Evolutionary conservation across 305 asterid species (phyloP).

Genomic region (Petunia hybrid): DNA sequence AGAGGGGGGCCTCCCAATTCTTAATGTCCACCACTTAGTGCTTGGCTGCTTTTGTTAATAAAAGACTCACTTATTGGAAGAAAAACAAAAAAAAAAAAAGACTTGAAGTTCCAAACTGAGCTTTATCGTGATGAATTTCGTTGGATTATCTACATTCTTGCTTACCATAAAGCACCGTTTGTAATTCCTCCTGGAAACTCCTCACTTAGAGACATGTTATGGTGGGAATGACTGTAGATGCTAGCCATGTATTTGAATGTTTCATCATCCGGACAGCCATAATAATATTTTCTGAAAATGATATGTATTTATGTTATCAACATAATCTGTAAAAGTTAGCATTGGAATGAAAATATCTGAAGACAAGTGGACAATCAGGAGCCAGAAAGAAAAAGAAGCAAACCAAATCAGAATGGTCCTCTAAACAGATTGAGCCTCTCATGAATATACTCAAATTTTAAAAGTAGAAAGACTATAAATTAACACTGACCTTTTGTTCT

Average conservation of each 20-base stretch:
- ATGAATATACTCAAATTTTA: not conserved
- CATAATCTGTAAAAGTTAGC: not conserved
- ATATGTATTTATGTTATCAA: slow-evolving; percentile 20
- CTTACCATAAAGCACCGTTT: slow-evolving; percentile 93
- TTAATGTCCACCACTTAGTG: no score
- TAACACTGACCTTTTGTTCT: slow-evolving; percentile 66
- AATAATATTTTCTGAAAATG: slow-evolving; percentile 73
- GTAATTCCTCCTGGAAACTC: slow-evolving; percentile 93
- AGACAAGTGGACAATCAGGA: not conserved
- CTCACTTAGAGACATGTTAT: slow-evolving; percentile 88
- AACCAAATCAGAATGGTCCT: slow-evolving; percentile 3
- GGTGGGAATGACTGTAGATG: slow-evolving; percentile 82
- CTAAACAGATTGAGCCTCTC: slow-evolving; percentile 8
- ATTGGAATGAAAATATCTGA: slow-evolving; percentile 18
- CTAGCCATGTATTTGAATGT: slow-evolving; percentile 83
- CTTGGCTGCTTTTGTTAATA: no score
- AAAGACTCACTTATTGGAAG: no score
- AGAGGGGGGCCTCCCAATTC: no score
- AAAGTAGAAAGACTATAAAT: slow-evolving; percentile 30
- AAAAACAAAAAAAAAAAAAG: no score
- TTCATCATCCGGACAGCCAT: slow-evolving; percentile 92
- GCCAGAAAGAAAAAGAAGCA: not conserved
- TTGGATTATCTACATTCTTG: slow-evolving; percentile 36
- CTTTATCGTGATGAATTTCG: slow-evolving; percentile 27
- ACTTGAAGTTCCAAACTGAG: not conserved